A percentile compares a stretch with the other conserved stretches of the same genome.
Conservation (phyloP, 2,329 filamentous ascomycete species). For the Aspergillus alliaceus region DNA sequence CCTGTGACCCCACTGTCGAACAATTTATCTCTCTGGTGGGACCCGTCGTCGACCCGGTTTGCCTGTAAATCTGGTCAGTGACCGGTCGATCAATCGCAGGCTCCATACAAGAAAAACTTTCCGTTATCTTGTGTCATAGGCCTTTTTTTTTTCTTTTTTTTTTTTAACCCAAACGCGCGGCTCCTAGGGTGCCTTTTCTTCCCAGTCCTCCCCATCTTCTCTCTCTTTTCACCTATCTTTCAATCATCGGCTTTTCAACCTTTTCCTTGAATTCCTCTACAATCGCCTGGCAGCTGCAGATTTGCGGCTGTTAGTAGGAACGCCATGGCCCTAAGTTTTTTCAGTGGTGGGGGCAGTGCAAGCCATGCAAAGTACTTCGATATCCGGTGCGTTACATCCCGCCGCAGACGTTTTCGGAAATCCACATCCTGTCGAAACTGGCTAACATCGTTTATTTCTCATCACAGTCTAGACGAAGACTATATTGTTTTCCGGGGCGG, state of each 20-base stretch:
- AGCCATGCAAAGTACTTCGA: constrained; percentile 52
- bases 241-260: neutral
- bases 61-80: constrained; percentile 48
- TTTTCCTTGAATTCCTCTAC: neutral
- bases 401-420: constrained; percentile 13
- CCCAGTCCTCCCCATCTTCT: neutral
- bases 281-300: constrained; percentile 16
- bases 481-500: constrained; percentile 76
- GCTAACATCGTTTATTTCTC: constrained; percentile 17
- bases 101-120: constrained; percentile 19
- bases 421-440: constrained; percentile 5
- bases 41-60: constrained; percentile 46
- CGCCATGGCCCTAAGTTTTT: constrained; percentile 48
- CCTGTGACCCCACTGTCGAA: constrained; percentile 12
- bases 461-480: constrained; percentile 68
- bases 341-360: constrained; percentile 41
- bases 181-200: neutral
- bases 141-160: constrained; percentile 8
- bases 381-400: constrained; percentile 41
- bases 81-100: constrained; percentile 31
- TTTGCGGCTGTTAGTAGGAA: constrained; percentile 21
- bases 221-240: neutral
- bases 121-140: constrained; percentile 21
- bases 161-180: neutral
- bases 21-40: constrained; percentile 19